Conservation (phyloP, 768 basidiomycete genomes). For the Amylocystis lapponica region DNA sequence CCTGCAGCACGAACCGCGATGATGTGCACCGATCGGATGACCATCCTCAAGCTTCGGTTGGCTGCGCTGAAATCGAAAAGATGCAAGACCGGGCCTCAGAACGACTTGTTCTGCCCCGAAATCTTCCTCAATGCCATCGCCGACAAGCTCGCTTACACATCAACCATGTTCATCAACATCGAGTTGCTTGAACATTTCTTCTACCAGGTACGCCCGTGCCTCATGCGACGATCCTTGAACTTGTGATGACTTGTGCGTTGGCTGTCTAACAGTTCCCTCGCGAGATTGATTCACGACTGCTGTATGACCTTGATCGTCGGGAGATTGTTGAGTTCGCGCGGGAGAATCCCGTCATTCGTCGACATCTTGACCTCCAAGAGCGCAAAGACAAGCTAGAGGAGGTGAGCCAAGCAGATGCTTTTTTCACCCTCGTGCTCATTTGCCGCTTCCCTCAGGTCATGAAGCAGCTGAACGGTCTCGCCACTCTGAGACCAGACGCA, state of each 20-base stretch:
- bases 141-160: slow-evolving; percentile 93
- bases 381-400: slow-evolving; percentile 97
- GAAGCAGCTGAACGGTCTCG: slow-evolving; percentile 90
- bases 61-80: slow-evolving; percentile 84
- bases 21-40: slow-evolving; percentile 76
- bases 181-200: slow-evolving; percentile 98
- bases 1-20: slow-evolving; percentile 83
- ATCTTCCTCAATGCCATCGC: slow-evolving; percentile 96
- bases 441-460: slow-evolving; percentile 78
- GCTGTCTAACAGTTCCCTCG: slow-evolving; percentile 86
- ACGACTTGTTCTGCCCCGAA: slow-evolving; percentile 89
- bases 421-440: too few species aligned
- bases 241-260: too few species aligned
- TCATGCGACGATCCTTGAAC: not conserved
- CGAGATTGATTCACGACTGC: slow-evolving; percentile 89
- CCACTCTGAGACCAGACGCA: slow-evolving; percentile 80
- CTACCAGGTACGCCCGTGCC: slow-evolving; percentile 64
- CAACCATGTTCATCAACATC: slow-evolving; percentile 98
- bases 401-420: slow-evolving; percentile 41
- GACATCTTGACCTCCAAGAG: slow-evolving; percentile 91
- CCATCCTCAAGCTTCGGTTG: slow-evolving; percentile 80
- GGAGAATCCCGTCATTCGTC: slow-evolving; percentile 86
- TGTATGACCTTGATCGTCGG: slow-evolving; percentile 88
- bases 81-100: slow-evolving; percentile 83
- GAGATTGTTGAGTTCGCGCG: slow-evolving; percentile 91